Conservation (phyloP, 306 rosid species). For the Hippophae rhamnoides region DNA sequence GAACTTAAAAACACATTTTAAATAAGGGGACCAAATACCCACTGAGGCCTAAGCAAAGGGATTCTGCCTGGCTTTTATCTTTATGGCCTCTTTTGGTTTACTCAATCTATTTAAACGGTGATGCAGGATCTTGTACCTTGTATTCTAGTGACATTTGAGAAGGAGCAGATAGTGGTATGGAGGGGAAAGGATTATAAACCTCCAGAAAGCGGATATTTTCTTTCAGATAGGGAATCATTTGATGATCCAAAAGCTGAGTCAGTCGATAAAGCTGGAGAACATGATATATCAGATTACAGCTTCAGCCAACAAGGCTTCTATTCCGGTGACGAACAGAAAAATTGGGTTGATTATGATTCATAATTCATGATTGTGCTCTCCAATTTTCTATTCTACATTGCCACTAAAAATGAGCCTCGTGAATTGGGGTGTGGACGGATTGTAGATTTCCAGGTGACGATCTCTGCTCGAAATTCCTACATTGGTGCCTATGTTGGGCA, state of each 20-base stretch:
- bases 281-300: too few species aligned
- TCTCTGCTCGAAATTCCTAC: too few species aligned
- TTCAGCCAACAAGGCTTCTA: background rate
- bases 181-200: slow-evolving; percentile 41
- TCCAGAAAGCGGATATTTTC: slow-evolving; percentile 28
- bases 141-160: slow-evolving; percentile 76
- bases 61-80: background rate
- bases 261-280: slow-evolving; percentile 8
- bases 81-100: background rate
- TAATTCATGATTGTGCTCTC: slow-evolving; percentile 10
- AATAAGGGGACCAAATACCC: too few species aligned
- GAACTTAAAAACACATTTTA: too few species aligned
- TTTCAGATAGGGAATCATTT: slow-evolving; percentile 37
- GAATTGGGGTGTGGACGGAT: too few species aligned
- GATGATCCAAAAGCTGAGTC: slow-evolving; percentile 29
- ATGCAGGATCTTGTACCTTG: slow-evolving; percentile 87
- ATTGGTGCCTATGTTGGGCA: too few species aligned
- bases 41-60: too few species aligned
- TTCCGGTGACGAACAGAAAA: slow-evolving; percentile 7
- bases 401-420: too few species aligned
- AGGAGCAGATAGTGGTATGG: slow-evolving; percentile 82
- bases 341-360: slow-evolving; percentile 12
- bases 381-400: background rate
- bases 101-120: background rate
- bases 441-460: too few species aligned